Evolutionary conservation across 139 green algal genomes (phyloP).

Genomic region (Tetradesmus lagerheimii): DNA sequence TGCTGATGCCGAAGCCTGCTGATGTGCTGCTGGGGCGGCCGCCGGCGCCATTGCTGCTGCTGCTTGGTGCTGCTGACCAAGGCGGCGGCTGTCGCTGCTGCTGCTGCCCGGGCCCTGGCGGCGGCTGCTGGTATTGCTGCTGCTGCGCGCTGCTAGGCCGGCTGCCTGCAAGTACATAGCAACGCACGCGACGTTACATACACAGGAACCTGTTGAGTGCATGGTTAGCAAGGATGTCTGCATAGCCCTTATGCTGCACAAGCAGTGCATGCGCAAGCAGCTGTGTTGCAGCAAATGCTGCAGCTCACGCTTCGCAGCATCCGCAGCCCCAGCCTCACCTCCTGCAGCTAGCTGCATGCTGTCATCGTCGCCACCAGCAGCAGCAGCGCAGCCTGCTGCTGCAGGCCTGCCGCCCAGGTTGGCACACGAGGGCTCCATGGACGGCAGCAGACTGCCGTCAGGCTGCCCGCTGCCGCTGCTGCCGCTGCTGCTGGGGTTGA

Average conservation of each 20-base stretch:
- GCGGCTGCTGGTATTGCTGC: constrained; percentile 27
- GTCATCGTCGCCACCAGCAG: background rate
- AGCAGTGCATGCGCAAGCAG: background rate
- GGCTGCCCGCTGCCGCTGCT: background rate
- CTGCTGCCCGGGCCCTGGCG: background rate
- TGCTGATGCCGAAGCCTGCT: background rate
- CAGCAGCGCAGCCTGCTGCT: background rate
- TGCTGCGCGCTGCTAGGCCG: background rate
- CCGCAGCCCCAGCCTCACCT: background rate
- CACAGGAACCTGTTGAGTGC: background rate
- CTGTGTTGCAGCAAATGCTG: background rate
- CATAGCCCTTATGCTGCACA: background rate
- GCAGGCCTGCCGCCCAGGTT: background rate
- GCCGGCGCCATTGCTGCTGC: background rate
- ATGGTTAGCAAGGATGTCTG: background rate
- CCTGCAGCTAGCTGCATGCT: background rate
- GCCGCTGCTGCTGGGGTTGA: background rate
- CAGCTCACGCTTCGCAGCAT: background rate
- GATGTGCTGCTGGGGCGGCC: constrained; percentile 2
- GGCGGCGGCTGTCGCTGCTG: background rate
- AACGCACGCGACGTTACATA: background rate
- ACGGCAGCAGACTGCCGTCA: background rate
- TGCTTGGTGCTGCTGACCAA: background rate
- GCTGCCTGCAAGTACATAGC: constrained; percentile 4
- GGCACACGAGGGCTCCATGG: constrained; percentile 30